These are phyloP conservation scores for Macrolepiota dolichaula DNA, from an alignment of 768 basidiomycete species.

Conservation along the genomic window DNA sequence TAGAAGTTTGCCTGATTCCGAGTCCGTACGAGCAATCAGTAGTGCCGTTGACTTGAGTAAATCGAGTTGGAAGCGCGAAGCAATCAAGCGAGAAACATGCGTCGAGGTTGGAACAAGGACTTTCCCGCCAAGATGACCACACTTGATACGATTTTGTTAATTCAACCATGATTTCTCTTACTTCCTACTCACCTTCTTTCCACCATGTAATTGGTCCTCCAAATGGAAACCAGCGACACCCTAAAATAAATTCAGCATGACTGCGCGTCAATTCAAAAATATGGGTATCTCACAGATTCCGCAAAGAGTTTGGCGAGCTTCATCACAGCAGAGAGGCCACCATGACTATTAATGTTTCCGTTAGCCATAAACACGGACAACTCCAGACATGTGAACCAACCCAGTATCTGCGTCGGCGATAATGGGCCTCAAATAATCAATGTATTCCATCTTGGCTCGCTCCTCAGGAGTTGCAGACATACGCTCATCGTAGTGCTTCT, in stretches of 20 bases:
- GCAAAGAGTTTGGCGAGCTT: slow-evolving; percentile 92
- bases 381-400: slow-evolving; percentile 22
- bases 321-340: slow-evolving; percentile 91
- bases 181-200: slow-evolving; percentile 65
- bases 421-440: slow-evolving; percentile 89
- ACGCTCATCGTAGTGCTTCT: slow-evolving; percentile 89
- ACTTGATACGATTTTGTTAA: slow-evolving; percentile 33
- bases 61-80: slow-evolving; percentile 89
- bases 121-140: slow-evolving; percentile 89
- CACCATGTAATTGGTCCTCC: slow-evolving; percentile 93
- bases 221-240: slow-evolving; percentile 89
- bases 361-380: slow-evolving; percentile 2
- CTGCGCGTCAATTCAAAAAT: not conserved
- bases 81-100: slow-evolving; percentile 79
- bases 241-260: slow-evolving; percentile 25
- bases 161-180: not conserved
- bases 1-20: slow-evolving; percentile 82
- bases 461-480: slow-evolving; percentile 60
- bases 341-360: slow-evolving; percentile 56
- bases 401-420: slow-evolving; percentile 95
- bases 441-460: slow-evolving; percentile 67
- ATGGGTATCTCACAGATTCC: slow-evolving; percentile 59
- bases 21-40: slow-evolving; percentile 88
- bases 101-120: slow-evolving; percentile 89
- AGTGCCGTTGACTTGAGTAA: slow-evolving; percentile 86